These are phyloP conservation scores for Aspergillus ostianus DNA, from an alignment of 495 filamentous ascomycete species.

Conservation along the genomic window DNA sequence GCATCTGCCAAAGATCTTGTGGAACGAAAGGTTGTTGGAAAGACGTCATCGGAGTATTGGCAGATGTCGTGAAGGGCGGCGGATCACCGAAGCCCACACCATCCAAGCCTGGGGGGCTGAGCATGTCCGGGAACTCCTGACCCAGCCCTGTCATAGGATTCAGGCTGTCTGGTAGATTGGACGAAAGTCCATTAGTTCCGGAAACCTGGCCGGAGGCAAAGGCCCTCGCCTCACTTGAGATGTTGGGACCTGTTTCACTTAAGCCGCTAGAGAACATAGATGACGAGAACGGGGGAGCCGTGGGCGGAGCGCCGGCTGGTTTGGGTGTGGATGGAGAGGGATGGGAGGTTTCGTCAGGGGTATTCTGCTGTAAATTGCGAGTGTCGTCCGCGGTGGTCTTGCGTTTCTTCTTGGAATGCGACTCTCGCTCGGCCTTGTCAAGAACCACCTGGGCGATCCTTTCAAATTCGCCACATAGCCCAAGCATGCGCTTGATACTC, in stretches of 20 bases:
- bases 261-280: constrained; percentile 31
- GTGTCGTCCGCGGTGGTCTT: constrained; percentile 55
- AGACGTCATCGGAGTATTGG: constrained; percentile 42
- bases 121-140: constrained; percentile 40
- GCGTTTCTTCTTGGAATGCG: constrained; percentile 73
- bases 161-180: constrained; percentile 29
- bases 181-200: constrained; percentile 22
- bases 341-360: constrained; percentile 24
- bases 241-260: constrained; percentile 23
- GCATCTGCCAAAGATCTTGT: constrained; percentile 95
- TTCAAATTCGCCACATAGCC: constrained; percentile 91
- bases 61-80: constrained; percentile 32
- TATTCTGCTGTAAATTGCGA: constrained; percentile 17
- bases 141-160: constrained; percentile 34
- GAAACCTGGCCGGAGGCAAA: constrained; percentile 36
- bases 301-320: constrained; percentile 26
- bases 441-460: constrained; percentile 90
- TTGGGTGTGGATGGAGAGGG: constrained; percentile 24
- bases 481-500: constrained; percentile 88
- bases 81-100: constrained; percentile 45
- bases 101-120: constrained; percentile 41
- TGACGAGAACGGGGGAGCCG: constrained; percentile 34
- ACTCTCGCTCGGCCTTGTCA: constrained; percentile 84
- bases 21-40: constrained; percentile 94
- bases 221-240: constrained; percentile 28